phyloP scores from a whole-genome alignment of 163 green algal genomes.

The Chloromonas sp. region DNA sequence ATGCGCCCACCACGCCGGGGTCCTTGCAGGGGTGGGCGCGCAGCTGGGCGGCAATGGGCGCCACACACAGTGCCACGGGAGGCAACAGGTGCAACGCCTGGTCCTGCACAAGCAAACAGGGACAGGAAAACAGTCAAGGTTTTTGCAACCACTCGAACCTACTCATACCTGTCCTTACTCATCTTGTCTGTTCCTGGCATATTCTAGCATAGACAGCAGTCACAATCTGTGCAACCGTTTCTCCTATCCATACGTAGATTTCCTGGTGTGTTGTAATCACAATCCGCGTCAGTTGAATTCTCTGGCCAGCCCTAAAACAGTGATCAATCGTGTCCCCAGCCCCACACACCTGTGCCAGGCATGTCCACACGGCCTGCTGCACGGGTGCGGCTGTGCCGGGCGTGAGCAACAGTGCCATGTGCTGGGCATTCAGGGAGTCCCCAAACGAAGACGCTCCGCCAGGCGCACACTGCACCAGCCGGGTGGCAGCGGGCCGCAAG shows the following conservation, averaged over 20 bases:
- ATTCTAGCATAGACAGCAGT: too few relatives aligned
- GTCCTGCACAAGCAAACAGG: background rate
- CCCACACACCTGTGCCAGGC: background rate
- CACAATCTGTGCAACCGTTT: too few relatives aligned
- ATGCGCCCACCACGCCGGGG: background rate
- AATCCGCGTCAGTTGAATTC: too few relatives aligned
- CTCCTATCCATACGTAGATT: too few relatives aligned
- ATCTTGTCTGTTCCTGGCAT: too few relatives aligned
- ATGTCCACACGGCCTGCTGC: background rate
- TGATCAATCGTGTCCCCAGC: too few relatives aligned
- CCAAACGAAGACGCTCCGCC: conserved; percentile 29
- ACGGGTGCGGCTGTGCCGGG: background rate
- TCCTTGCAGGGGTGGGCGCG: too few relatives aligned
- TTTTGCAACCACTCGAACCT: too few relatives aligned
- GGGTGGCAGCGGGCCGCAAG: background rate
- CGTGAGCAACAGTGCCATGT: conserved; percentile 27
- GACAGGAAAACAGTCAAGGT: too few relatives aligned
- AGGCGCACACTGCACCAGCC: conserved; percentile 14
- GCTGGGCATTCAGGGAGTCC: conserved; percentile 30
- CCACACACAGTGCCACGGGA: background rate
- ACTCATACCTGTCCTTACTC: too few relatives aligned
- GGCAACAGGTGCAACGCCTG: background rate
- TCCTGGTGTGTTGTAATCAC: too few relatives aligned
- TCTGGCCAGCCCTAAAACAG: too few relatives aligned
- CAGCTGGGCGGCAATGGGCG: background rate